These are phyloP conservation scores for Aspergillus biplanus DNA, from an alignment of 495 filamentous ascomycete species.

Conservation along the genomic window DNA sequence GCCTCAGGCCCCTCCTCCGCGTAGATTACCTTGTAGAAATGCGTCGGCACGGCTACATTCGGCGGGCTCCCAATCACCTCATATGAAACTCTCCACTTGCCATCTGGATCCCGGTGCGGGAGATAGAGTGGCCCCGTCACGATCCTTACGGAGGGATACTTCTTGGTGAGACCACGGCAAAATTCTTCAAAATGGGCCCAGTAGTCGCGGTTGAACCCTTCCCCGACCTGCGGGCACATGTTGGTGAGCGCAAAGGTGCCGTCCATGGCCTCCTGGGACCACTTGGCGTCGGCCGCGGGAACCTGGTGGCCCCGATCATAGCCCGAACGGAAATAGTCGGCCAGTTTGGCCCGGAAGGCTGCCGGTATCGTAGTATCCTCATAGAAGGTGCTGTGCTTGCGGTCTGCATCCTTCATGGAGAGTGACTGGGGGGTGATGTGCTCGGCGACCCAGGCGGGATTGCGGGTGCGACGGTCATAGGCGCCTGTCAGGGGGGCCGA, in stretches of 20 bases:
- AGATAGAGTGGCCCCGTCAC: constrained; percentile 95
- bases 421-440: constrained; percentile 95
- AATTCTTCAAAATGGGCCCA: constrained; percentile 99
- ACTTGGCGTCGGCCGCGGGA: constrained; percentile 96
- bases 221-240: constrained; percentile 97
- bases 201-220: constrained; percentile 98
- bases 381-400: constrained; percentile 78
- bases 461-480: constrained; percentile 89
- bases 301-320: constrained; percentile 78
- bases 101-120: constrained; percentile 78
- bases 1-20: constrained; percentile 76
- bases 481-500: constrained; percentile 76
- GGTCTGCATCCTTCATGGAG: constrained; percentile 72
- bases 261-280: constrained; percentile 92
- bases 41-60: constrained; percentile 93
- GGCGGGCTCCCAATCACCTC: constrained; percentile 96
- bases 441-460: constrained; percentile 94
- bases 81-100: constrained; percentile 93
- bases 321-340: constrained; percentile 91
- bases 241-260: constrained; percentile 90
- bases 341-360: constrained; percentile 84
- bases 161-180: constrained; percentile 76
- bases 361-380: constrained; percentile 81
- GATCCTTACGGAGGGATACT: constrained; percentile 87
- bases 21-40: constrained; percentile 98